A percentile compares a stretch with the other conserved stretches of the same genome.
Evolutionary conservation across 2,329 filamentous ascomycete genomes (phyloP).

Genomic region (Talaromyces piceae): DNA sequence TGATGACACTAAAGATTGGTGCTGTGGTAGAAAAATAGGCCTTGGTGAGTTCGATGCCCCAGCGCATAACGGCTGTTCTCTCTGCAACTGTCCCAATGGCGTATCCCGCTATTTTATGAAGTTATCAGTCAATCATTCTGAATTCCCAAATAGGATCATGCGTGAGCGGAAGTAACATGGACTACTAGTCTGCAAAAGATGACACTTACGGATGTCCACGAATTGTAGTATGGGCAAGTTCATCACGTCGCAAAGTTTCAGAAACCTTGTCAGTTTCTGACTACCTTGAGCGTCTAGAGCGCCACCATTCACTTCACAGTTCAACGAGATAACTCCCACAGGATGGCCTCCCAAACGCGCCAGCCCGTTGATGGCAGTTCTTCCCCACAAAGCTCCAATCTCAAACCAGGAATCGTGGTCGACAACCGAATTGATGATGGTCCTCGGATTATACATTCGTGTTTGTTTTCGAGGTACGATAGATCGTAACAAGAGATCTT

Average conservation of each 20-base stretch:
- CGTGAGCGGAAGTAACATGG: background rate
- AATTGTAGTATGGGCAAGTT: constrained; percentile 59
- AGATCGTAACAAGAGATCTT: constrained; percentile 43
- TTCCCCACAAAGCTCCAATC: constrained; percentile 57
- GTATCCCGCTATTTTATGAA: constrained; percentile 41
- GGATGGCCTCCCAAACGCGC: constrained; percentile 51
- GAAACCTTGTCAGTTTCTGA: constrained; percentile 53
- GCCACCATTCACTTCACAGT: constrained; percentile 55
- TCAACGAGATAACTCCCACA: constrained; percentile 53
- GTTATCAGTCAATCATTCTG: constrained; percentile 8
- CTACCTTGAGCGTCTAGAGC: constrained; percentile 54
- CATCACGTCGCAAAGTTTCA: constrained; percentile 60
- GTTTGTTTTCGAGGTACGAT: constrained; percentile 52
- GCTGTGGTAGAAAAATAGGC: constrained; percentile 57
- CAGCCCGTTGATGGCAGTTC: constrained; percentile 54
- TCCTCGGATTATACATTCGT: constrained; percentile 54
- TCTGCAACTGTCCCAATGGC: constrained; percentile 58
- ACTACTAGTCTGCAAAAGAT: background rate
- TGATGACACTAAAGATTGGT: constrained; percentile 57
- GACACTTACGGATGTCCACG: constrained; percentile 48
- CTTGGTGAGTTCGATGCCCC: constrained; percentile 54
- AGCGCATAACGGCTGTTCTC: constrained; percentile 56
- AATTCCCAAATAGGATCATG: background rate
- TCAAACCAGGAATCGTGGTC: constrained; percentile 55
- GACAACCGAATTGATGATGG: constrained; percentile 51